A percentile compares a stretch with the other conserved stretches of the same genome.
Evolutionary conservation across 495 filamentous ascomycete species (phyloP).

Genomic region (Neurospora sp.): DNA sequence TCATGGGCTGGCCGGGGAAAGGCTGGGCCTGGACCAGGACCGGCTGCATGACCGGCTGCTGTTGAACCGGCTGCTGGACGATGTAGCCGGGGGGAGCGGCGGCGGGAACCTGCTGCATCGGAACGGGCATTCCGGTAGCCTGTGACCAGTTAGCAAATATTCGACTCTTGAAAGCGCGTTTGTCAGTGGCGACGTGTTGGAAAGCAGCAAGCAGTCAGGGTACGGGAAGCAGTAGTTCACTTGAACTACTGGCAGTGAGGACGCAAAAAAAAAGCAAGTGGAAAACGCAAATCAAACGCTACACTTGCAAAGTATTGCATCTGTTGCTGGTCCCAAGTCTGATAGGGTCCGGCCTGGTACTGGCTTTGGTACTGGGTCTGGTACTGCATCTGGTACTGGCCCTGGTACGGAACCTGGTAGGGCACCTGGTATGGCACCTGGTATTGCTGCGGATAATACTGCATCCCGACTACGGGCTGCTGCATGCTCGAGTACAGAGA

Average conservation of each 20-base stretch:
- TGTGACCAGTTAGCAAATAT: neutral
- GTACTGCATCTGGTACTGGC: neutral
- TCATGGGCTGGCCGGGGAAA: neutral
- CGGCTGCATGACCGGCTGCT: slow-evolving; percentile 10
- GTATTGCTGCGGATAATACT: neutral
- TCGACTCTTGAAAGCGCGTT: neutral
- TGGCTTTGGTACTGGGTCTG: neutral
- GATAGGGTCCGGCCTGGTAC: neutral
- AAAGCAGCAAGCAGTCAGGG: neutral
- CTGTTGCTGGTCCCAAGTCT: neutral
- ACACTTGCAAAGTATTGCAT: neutral
- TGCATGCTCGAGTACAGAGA: neutral
- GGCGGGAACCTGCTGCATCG: slow-evolving; percentile 10
- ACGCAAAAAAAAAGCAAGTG: neutral
- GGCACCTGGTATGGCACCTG: neutral
- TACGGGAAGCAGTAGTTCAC: neutral
- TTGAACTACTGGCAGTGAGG: neutral
- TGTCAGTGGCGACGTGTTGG: neutral
- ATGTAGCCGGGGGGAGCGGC: slow-evolving; percentile 5
- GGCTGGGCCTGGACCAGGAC: slow-evolving; percentile 9
- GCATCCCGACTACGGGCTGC: neutral
- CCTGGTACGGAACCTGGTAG: neutral
- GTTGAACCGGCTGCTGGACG: slow-evolving; percentile 4
- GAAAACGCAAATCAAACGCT: neutral
- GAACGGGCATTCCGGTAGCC: slow-evolving; percentile 1